These are phyloP conservation scores for Cordyceps pruinosa DNA, from an alignment of 2,329 filamentous ascomycete species.

Conservation along the genomic window DNA sequence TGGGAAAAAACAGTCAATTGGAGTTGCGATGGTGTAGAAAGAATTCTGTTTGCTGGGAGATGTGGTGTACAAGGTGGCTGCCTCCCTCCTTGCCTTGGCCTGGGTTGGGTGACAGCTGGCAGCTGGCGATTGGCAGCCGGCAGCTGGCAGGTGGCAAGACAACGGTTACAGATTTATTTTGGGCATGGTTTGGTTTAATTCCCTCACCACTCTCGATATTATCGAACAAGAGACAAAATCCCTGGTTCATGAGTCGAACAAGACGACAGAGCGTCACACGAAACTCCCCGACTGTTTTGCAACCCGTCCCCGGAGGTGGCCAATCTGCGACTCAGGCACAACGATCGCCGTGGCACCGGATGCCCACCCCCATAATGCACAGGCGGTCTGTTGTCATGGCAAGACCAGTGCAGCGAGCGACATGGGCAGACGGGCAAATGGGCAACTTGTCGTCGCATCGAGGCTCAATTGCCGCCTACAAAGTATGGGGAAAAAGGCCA, in stretches of 20 bases:
- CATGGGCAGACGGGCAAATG: background rate
- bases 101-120: background rate
- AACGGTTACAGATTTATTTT: constrained; percentile 5
- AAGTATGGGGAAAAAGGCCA: constrained; percentile 2
- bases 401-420: background rate
- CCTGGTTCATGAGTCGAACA: constrained; percentile 7
- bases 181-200: background rate
- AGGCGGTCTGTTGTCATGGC: constrained; percentile 9
- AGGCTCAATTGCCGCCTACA: constrained; percentile 6
- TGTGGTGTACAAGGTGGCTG: background rate
- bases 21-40: background rate
- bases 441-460: background rate
- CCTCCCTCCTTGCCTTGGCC: background rate
- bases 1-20: background rate
- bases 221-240: background rate
- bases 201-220: background rate
- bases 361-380: constrained; percentile 9
- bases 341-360: constrained; percentile 8
- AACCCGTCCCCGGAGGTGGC: background rate
- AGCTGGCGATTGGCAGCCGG: background rate
- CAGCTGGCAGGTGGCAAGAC: background rate
- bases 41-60: background rate
- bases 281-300: constrained; percentile 3
- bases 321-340: background rate
- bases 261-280: constrained; percentile 1